These are phyloP conservation scores for Yamadazyma dushanensis DNA, from an alignment of 1,139 yeast species.

Conservation along the genomic window DNA sequence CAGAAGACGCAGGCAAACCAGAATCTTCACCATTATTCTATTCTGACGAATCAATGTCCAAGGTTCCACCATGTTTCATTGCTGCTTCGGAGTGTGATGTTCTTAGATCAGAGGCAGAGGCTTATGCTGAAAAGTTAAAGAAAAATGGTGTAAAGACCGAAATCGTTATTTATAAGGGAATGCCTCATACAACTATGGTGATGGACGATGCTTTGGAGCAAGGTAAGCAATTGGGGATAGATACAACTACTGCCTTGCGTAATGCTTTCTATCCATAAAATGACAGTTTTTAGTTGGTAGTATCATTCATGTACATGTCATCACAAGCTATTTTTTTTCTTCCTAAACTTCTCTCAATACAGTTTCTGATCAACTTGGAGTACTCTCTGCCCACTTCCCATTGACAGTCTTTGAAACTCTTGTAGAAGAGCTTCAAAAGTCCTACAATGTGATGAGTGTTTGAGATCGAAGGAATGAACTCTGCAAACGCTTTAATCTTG, in stretches of 20 bases:
- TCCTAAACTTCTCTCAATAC: constrained; percentile 54
- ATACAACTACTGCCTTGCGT: constrained; percentile 29
- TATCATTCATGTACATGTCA: constrained; percentile 42
- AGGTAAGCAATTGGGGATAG: constrained; percentile 36
- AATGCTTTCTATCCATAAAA: constrained; percentile 14
- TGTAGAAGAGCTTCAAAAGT: constrained; percentile 43
- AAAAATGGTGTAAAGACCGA: constrained; percentile 37
- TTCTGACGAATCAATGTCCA: constrained; percentile 36
- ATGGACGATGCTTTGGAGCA: constrained; percentile 45
- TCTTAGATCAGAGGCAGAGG: constrained; percentile 45
- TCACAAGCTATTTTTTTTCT: constrained; percentile 43
- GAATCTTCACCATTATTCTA: constrained; percentile 49
- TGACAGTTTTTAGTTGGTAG: too few relatives aligned
- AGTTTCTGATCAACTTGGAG: constrained; percentile 50
- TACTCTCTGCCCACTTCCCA: constrained; percentile 60
- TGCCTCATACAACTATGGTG: constrained; percentile 52
- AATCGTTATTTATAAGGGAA: constrained; percentile 38
- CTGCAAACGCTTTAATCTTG: constrained; percentile 17
- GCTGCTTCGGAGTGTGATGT: constrained; percentile 50
- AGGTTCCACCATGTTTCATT: constrained; percentile 42
- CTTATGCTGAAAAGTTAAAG: constrained; percentile 39
- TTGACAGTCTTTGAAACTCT: constrained; percentile 37
- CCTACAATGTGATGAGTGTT: constrained; percentile 44
- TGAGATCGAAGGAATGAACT: constrained; percentile 14
- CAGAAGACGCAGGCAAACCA: constrained; percentile 33